phyloP scores from a whole-genome alignment of 768 basidiomycete species.

The Boletellus ananas region DNA sequence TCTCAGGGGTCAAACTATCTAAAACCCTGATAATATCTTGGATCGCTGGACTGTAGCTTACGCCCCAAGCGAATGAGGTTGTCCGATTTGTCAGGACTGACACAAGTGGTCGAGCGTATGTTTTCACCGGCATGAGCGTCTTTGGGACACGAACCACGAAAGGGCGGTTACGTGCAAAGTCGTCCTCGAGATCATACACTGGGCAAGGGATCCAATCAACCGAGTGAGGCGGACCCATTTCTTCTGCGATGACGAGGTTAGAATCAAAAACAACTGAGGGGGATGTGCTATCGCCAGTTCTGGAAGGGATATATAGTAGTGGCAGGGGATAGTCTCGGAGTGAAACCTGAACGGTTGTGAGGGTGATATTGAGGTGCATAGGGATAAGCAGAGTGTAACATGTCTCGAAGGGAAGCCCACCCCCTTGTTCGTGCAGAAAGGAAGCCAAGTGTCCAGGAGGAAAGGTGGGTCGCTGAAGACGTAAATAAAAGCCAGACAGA shows the following conservation, averaged over 20 bases:
- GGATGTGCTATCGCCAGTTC: conserved; percentile 29
- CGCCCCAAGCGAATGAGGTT: conserved; percentile 83
- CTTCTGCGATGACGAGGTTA: conserved; percentile 84
- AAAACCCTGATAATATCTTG: conserved; percentile 83
- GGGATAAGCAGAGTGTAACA: conserved; percentile 80
- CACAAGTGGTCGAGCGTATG: conserved; percentile 75
- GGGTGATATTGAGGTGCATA: conserved; percentile 67
- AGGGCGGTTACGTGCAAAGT: conserved; percentile 45
- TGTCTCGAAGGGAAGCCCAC: conserved; percentile 64
- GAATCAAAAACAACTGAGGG: conserved; percentile 63
- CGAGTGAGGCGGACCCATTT: conserved; percentile 65
- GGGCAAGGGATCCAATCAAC: conserved; percentile 70
- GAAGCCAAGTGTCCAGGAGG: conserved; percentile 48
- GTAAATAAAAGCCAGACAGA: conserved; percentile 56
- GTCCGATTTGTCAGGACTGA: conserved; percentile 58
- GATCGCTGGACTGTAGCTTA: conserved; percentile 81
- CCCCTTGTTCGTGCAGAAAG: conserved; percentile 65
- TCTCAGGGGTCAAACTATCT: conserved; percentile 73
- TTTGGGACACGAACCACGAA: conserved; percentile 72
- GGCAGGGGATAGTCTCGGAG: conserved; percentile 90
- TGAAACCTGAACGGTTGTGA: conserved; percentile 55
- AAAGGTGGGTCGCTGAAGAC: conserved; percentile 59
- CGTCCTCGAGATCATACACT: conserved; percentile 55
- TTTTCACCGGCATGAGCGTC: conserved; percentile 94
- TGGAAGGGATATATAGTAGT: conserved; percentile 65